Percentiles rank a stretch among this genome's conserved stretches.
phyloP scores from a whole-genome alignment of 2,329 filamentous ascomycete species.

The Xylariaceae sp. region DNA sequence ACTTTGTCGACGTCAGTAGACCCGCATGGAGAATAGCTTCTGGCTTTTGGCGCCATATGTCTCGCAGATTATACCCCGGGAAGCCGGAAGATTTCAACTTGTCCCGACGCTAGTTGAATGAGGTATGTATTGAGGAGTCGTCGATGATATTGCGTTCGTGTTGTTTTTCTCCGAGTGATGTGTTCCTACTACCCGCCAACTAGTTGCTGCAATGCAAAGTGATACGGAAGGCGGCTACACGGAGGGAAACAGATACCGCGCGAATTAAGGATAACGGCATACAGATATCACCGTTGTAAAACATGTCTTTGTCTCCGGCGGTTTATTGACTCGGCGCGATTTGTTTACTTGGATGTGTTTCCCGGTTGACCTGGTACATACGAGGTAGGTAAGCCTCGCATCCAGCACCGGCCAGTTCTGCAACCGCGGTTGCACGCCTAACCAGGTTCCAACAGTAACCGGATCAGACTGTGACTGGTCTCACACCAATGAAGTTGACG shows the following conservation, averaged over 20 bases:
- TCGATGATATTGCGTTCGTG: neutral
- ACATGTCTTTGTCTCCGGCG: neutral
- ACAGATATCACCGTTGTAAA: neutral
- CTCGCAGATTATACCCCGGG: neutral
- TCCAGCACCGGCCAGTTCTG: neutral
- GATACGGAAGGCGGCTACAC: neutral
- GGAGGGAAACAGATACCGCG: neutral
- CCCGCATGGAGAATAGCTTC: neutral
- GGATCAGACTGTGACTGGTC: neutral
- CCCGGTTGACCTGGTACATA: neutral
- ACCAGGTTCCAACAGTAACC: conserved; percentile 1
- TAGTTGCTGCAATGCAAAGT: neutral
- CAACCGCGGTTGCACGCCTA: conserved; percentile 8
- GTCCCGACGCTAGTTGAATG: neutral
- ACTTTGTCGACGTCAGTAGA: neutral
- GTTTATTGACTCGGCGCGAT: neutral
- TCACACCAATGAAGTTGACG: conserved; percentile 9
- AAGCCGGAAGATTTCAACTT: neutral
- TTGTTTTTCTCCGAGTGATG: neutral
- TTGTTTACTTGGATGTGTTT: neutral
- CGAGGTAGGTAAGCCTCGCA: neutral
- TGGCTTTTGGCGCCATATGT: neutral
- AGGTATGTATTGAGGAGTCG: neutral
- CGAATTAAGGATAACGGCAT: neutral
- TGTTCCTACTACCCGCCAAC: neutral